Percentiles rank a stretch among this genome's conserved stretches.
These are phyloP conservation scores for Diaporthe amygdali DNA, from an alignment of 2,329 filamentous ascomycete genomes.

Conservation along the genomic window DNA sequence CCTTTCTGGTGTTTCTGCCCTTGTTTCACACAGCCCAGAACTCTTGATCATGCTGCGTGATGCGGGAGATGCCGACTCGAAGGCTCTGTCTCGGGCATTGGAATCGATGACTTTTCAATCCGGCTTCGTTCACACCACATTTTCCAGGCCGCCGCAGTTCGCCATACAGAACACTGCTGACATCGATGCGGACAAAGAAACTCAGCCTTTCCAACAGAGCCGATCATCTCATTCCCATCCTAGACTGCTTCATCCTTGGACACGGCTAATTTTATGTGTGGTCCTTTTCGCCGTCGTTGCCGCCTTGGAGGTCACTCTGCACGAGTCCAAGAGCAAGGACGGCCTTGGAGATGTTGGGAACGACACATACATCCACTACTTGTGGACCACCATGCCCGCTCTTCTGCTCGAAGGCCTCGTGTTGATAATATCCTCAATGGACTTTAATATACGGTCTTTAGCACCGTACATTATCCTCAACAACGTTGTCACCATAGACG, in stretches of 20 bases:
- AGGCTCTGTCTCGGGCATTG: not conserved
- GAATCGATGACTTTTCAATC: not conserved
- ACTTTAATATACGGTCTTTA: conserved; percentile 38
- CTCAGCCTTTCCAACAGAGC: not conserved
- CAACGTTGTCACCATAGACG: conserved; percentile 32
- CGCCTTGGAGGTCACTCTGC: conserved; percentile 40
- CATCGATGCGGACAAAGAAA: not conserved
- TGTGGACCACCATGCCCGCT: conserved; percentile 41
- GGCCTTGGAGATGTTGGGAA: conserved; percentile 37
- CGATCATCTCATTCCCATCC: conserved; percentile 35
- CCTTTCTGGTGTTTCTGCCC: not conserved
- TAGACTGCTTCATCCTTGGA: conserved; percentile 33
- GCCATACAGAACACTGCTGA: not conserved
- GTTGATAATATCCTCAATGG: conserved; percentile 35
- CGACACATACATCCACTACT: conserved; percentile 36
- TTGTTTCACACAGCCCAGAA: not conserved
- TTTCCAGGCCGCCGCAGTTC: not conserved
- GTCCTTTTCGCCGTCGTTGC: conserved; percentile 37
- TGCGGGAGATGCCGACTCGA: not conserved
- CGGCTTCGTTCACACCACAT: not conserved
- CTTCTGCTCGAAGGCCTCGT: conserved; percentile 24
- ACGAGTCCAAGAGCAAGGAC: conserved; percentile 34
- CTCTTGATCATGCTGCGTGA: not conserved
- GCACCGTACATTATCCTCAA: conserved; percentile 39
- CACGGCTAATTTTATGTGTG: conserved; percentile 34